Conservation (phyloP, 2,329 filamentous ascomycete genomes). For the Myriosclerotinia duriaeana region DNA sequence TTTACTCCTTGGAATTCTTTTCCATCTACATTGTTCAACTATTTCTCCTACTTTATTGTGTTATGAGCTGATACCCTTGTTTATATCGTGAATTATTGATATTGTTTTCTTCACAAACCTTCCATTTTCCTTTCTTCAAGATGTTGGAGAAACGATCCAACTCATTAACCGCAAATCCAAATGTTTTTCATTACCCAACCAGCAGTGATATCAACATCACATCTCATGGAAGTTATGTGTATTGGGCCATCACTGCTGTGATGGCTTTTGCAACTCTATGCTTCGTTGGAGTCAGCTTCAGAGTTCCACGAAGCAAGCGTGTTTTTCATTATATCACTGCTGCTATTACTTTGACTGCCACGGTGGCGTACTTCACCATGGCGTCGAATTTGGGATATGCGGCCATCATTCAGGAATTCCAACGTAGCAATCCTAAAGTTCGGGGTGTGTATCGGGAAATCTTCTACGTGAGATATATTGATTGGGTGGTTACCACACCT, state of each 20-base stretch:
- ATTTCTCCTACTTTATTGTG: fast-evolving
- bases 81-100: background rate
- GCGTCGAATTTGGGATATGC: conserved; percentile 64
- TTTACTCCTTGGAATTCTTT: background rate
- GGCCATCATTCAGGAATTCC: conserved; percentile 61
- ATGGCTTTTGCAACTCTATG: conserved; percentile 56
- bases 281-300: conserved; percentile 53
- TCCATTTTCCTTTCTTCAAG: background rate
- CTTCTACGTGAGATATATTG: conserved; percentile 66
- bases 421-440: conserved; percentile 46
- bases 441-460: conserved; percentile 58
- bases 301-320: conserved; percentile 55
- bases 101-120: background rate
- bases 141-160: conserved; percentile 26
- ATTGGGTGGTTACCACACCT: conserved; percentile 64
- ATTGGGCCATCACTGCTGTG: conserved; percentile 59
- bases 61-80: background rate
- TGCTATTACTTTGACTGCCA: conserved; percentile 56
- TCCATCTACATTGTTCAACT: background rate
- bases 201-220: conserved; percentile 58
- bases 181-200: conserved; percentile 32
- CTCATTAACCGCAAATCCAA: conserved; percentile 32
- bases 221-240: conserved; percentile 59
- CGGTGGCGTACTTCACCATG: conserved; percentile 66
- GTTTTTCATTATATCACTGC: conserved; percentile 66